Base-by-base conservation (phyloP, 2,329 filamentous ascomycete species). In the Cadophora sp. region DNA sequence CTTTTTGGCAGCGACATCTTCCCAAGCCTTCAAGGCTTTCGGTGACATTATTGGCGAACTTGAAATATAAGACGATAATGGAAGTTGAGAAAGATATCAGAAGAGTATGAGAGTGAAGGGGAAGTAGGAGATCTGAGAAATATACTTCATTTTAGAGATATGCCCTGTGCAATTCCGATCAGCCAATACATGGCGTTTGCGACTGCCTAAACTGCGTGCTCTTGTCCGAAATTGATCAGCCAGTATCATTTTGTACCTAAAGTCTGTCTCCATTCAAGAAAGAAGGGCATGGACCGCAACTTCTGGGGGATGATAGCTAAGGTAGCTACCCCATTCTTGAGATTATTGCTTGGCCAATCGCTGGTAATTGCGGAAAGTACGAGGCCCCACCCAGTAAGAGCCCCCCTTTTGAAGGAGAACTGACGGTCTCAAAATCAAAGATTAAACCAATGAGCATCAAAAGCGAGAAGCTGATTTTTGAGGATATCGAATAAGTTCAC, bases 1-100 rank as follows among this genome's bases (percentile, higher is more conserved):
- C n/a, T 56, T 56, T 22, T 39, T 39, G 13, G 33, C 30, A 8
- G 53, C 53, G 33, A 56, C 53, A 41, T 56, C n/a, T 20, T 56
- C 16, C 53, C 53, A 56, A 13, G 53, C 20, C n/a, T 22, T 56
- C 5, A n/a, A 39, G 18, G 14, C 24, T 5, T 39, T 56, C 41
- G 53, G 33, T 36, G 30, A 20, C 53, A 56, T 56, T 11, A 4
- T 56, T 22, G n/a, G 33, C 18, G 20, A n/a, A 18, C n/a, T 18
- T 9, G 16, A n/a, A 20, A 8, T 9, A 20, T 5, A 24, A 55
- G 20, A 9, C 5, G 5, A 45, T 36, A n/a, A 11, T n/a, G 9
- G 18, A 11, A 2, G 4, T 20, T 36, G 4, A 24, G 27, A 41
- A 41, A 5, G 6, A 22, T 14, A 8, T 9, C 20, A 18, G 9